Conservation (phyloP, 768 basidiomycete genomes). For the Leccinum olivaceopallidum region DNA sequence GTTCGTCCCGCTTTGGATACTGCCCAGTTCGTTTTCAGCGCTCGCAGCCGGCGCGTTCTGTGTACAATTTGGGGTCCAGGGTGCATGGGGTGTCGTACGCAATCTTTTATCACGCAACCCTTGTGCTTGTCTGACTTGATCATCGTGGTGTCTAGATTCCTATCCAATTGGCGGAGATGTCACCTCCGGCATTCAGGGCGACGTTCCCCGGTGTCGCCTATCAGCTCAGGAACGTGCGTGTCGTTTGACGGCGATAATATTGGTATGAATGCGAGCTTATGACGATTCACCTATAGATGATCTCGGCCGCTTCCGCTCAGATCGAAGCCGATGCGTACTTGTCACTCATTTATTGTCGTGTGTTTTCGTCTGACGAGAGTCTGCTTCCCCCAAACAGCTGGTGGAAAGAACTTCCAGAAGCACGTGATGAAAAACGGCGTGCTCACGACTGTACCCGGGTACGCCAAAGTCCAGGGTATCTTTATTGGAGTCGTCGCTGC, state of each 20-base stretch:
- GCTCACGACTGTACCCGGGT: slow-evolving; percentile 53
- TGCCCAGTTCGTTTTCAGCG: slow-evolving; percentile 65
- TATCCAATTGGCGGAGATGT: slow-evolving; percentile 81
- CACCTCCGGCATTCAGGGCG: slow-evolving; percentile 86
- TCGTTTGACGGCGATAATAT: background rate
- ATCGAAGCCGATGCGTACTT: slow-evolving; percentile 66
- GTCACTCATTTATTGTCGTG: background rate
- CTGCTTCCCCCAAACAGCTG: slow-evolving; percentile 42
- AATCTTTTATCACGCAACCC: background rate
- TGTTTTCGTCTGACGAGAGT: background rate
- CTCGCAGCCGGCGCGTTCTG: slow-evolving; percentile 87
- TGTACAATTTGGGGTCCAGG: slow-evolving; percentile 86
- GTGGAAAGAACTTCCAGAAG: slow-evolving; percentile 56
- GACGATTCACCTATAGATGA: slow-evolving; percentile 40
- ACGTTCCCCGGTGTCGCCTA: slow-evolving; percentile 87
- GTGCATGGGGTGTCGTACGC: slow-evolving; percentile 85
- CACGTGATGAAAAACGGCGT: slow-evolving; percentile 45
- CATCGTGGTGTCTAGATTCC: slow-evolving; percentile 45
- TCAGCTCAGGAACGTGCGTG: slow-evolving; percentile 69
- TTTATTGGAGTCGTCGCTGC: slow-evolving; percentile 81
- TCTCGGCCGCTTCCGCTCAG: slow-evolving; percentile 73
- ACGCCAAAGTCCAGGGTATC: slow-evolving; percentile 82
- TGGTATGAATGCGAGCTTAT: background rate
- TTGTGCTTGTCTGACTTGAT: background rate
- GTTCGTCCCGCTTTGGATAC: slow-evolving; percentile 82